Percentiles rank a stretch among this genome's conserved stretches.
phyloP scores from a whole-genome alignment of 768 basidiomycete genomes.

The Podaxis sp. region DNA sequence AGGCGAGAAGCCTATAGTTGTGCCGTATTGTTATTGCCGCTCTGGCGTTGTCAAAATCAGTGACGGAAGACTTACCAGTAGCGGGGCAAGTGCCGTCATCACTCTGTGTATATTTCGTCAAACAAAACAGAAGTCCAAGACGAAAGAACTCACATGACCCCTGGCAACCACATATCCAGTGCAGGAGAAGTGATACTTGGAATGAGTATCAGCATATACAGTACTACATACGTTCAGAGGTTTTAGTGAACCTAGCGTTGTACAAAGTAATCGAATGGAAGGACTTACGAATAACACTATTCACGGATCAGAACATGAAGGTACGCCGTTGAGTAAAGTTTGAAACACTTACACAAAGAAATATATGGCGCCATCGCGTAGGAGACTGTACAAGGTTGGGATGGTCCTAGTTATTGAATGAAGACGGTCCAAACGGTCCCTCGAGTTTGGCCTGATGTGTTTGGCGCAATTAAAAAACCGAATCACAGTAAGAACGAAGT shows the following conservation, averaged over 20 bases:
- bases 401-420: background rate
- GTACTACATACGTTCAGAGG: background rate
- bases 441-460: background rate
- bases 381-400: background rate
- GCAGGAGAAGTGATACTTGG: background rate
- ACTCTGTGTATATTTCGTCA: background rate
- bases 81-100: background rate
- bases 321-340: background rate
- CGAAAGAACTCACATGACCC: background rate
- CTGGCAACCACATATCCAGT: background rate
- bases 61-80: background rate
- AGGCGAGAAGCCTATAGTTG: background rate
- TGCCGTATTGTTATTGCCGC: background rate
- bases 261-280: no score
- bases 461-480: background rate
- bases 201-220: background rate
- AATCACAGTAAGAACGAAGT: background rate
- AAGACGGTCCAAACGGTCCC: background rate
- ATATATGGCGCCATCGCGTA: constrained; percentile 1
- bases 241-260: background rate
- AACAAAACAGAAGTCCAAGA: background rate
- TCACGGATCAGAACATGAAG: background rate
- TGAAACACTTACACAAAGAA: background rate
- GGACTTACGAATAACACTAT: background rate
- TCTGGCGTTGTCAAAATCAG: background rate